Evolutionary conservation across 441 rosid genomes (phyloP), one percentile per base, ranked within the genome.

Genomic region (Arabidopsis lyrata): DNA sequence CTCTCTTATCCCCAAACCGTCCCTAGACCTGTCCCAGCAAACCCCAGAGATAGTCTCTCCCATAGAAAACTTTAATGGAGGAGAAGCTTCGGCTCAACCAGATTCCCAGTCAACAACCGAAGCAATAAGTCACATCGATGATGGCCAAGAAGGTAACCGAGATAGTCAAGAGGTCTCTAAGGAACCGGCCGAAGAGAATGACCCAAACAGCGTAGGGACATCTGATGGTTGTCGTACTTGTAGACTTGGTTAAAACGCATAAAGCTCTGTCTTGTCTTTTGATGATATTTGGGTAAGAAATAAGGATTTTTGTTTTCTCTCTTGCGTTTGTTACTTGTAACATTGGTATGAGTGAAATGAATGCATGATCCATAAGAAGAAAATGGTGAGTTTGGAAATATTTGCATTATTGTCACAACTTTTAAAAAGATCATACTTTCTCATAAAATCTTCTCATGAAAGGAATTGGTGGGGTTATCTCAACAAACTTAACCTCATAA

Each of bases 1-100:
- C 73, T 83, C 91, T 31, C 90, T 92, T 48, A 80, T 85, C 60
- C 18, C 66, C 5, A 84, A 74, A 69, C 8, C 34, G 1, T 63
- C 74, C 53, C 27, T 69, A 16, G 60, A 45, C 41, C 71, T 39
- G 60, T 65, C 78, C 55, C 73, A 76, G 48, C 61, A 73, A 34
- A 70, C 34, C 39, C 72, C 41, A 29, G 77, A 50, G 66, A 71
- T 2, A 34, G 57, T 58, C 49, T 41, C 72, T 58, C 24, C 62
- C 49, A 49, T 24, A 5, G 50, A 41, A 3, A 64, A 29, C 62
- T 34, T 68, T 63, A 45, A 36, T 58, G 63, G 1, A 63, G 47
- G 36, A 59, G 54, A 22, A 22, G 71, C 47, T 77, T 62, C 32
- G 0, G 36, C 55, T 70, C 54, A 63, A 47, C 47, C 20, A 69